Evolutionary conservation across 441 rosid genomes (phyloP).

Genomic region (Raphanus hybrid): DNA sequence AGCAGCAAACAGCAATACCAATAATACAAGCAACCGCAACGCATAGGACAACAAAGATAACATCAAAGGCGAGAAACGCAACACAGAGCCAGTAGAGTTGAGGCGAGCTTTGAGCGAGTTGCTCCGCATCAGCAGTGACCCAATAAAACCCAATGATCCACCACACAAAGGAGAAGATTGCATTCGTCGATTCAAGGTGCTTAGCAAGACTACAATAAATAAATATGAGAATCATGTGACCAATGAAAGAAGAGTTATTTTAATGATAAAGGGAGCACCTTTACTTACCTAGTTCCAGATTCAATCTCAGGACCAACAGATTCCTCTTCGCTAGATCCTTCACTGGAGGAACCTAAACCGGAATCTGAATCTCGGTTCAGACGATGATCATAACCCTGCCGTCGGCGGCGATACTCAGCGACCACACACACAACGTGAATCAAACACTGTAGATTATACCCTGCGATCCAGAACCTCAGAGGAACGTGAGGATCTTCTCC

Average conservation of each 20-base stretch:
- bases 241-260: neutral
- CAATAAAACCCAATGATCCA: conserved; percentile 71
- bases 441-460: conserved; percentile 59
- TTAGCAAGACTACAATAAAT: conserved; percentile 49
- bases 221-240: neutral
- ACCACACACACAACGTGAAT: conserved; percentile 58
- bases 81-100: conserved; percentile 74
- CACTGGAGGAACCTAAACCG: conserved; percentile 40
- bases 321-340: conserved; percentile 47
- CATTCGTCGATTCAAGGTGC: conserved; percentile 65
- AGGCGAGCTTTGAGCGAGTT: conserved; percentile 49
- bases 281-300: conserved; percentile 59
- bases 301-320: conserved; percentile 48
- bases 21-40: conserved; percentile 57
- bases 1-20: conserved; percentile 71
- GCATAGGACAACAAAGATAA: conserved; percentile 61
- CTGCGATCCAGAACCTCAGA: conserved; percentile 60
- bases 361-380: conserved; percentile 24
- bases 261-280: conserved; percentile 2
- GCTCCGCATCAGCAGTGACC: conserved; percentile 51
- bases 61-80: conserved; percentile 63
- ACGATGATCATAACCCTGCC: neutral
- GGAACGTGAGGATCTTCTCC: conserved; percentile 55
- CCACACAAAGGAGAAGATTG: conserved; percentile 67
- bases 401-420: conserved; percentile 42